These are phyloP conservation scores for Macroventuria anomochaeta DNA, from an alignment of 2,329 filamentous ascomycete genomes.

Conservation along the genomic window DNA sequence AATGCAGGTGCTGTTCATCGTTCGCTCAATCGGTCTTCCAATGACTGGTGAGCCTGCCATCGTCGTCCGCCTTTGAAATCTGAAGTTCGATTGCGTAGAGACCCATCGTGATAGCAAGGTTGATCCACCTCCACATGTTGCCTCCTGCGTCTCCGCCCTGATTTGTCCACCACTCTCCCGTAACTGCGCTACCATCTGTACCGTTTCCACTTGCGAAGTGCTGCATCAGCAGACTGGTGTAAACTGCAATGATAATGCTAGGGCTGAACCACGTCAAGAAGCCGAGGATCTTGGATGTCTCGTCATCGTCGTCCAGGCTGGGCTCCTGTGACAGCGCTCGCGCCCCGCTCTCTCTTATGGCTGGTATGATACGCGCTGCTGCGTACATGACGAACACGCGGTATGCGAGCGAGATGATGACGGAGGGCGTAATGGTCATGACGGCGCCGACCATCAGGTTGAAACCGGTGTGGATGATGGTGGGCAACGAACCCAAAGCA, in stretches of 20 bases:
- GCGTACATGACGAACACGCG: conserved; percentile 95
- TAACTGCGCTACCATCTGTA: conserved; percentile 52
- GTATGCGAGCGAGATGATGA: conserved; percentile 93
- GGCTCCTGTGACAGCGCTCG: conserved; percentile 83
- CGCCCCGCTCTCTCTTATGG: conserved; percentile 85
- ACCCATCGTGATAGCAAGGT: conserved; percentile 85
- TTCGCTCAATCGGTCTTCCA: conserved; percentile 82
- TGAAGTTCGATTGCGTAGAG: conserved; percentile 91
- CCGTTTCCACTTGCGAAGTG: conserved; percentile 78
- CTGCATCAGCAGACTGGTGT: conserved; percentile 93
- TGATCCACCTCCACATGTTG: conserved; percentile 92
- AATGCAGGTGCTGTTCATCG: too few relatives aligned
- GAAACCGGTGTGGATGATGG: conserved; percentile 80
- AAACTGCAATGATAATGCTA: conserved; percentile 92
- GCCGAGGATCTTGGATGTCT: conserved; percentile 78
- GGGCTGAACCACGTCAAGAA: conserved; percentile 94
- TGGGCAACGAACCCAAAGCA: conserved; percentile 80
- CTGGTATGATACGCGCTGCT: conserved; percentile 93
- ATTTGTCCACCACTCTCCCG: conserved; percentile 79
- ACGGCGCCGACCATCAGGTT: conserved; percentile 90
- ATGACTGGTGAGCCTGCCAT: conserved; percentile 74
- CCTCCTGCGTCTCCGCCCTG: conserved; percentile 82
- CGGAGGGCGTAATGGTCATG: conserved; percentile 92
- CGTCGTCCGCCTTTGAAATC: conserved; percentile 81
- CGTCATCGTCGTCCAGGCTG: conserved; percentile 82